Evolutionary conservation across 768 basidiomycete genomes (phyloP), one percentile per base, ranked within the genome.

Genomic region (Hypholoma fasciculare): DNA sequence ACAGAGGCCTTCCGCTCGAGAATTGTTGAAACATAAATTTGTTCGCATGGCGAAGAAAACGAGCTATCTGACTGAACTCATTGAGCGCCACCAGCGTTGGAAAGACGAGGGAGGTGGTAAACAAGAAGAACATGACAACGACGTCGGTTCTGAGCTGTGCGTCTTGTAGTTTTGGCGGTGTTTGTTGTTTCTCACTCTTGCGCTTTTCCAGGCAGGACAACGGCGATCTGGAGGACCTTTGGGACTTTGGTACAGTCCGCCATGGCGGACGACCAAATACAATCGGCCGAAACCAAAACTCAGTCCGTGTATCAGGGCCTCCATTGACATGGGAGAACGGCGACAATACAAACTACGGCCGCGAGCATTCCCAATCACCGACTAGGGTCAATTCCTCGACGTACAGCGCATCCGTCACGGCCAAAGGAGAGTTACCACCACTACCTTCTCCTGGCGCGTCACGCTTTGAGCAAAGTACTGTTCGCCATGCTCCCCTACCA

Each of bases 231-330:
- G 92, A 92, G 52, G 94, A 96, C 62, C 76, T 98, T 36, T 98
- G 96, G 96, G 96, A 98, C 70, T 97, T 98, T 73, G 96, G 96
- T 13, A 98, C 96, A 7, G 89, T 98, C 47, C 90, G 92, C 56
- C 88, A 94, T 66, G 84, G 83, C 43, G 74, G 80, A 46, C 75
- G 81, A 63, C 70, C 75, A 57, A 77, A 74, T 17, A 92, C 92
- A 14, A 79, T 92, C 47, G 91, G 91, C n/a, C 82, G 87, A 52
- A 72, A 85, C 20, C 72, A 77, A 43, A 83, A 80, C 64, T 81
- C 82, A 56, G 73, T 84, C 61, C 81, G 81, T 52, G 67, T 82
- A 42, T 82, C 87, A 40, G 88, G 88, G 1, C 87, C 87, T 14
- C 84, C 86, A 19, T 73, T 89, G 26, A 89, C 88, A n/a, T 90